Conservation (phyloP, 1,139 yeast genomes). For the Pneumocystis carinii region DNA sequence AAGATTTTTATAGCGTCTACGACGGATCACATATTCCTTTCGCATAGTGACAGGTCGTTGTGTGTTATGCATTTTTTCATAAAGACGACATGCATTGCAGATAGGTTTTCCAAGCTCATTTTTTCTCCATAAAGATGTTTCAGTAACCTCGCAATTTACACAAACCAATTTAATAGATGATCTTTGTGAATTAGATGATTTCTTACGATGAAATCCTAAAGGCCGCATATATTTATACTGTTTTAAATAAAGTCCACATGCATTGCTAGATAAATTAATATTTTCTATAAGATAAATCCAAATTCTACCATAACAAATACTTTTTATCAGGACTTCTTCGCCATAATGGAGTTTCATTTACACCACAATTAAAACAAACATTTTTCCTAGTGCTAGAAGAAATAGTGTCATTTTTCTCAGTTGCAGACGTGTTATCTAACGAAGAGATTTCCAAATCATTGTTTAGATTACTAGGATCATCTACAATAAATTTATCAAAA, state of each 20-base stretch:
- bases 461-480: not conserved
- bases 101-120: conserved; percentile 59
- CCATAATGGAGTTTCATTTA: conserved; percentile 59
- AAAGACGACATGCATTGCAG: conserved; percentile 80
- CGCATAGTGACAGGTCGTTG: conserved; percentile 70
- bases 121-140: conserved; percentile 78
- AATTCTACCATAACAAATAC: conserved; percentile 35
- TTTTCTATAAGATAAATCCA: not conserved
- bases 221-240: conserved; percentile 32
- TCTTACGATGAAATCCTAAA: conserved; percentile 2
- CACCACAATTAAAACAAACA: conserved; percentile 48
- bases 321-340: conserved; percentile 44
- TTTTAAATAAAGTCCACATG: conserved; percentile 44
- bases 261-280: conserved; percentile 27
- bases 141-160: conserved; percentile 59
- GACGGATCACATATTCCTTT: conserved; percentile 54
- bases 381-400: not conserved
- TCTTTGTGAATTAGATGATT: not conserved
- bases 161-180: conserved; percentile 1
- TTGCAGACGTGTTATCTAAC: not conserved
- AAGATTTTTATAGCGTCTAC: conserved; percentile 34
- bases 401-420: too few relatives aligned
- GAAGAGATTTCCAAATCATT: not conserved
- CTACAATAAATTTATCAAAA: not conserved
- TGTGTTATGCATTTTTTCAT: conserved; percentile 58